A percentile compares a stretch with the other conserved stretches of the same genome.
phyloP scores from a whole-genome alignment of 2,329 filamentous ascomycete species.

The Fusarium ambrosium region DNA sequence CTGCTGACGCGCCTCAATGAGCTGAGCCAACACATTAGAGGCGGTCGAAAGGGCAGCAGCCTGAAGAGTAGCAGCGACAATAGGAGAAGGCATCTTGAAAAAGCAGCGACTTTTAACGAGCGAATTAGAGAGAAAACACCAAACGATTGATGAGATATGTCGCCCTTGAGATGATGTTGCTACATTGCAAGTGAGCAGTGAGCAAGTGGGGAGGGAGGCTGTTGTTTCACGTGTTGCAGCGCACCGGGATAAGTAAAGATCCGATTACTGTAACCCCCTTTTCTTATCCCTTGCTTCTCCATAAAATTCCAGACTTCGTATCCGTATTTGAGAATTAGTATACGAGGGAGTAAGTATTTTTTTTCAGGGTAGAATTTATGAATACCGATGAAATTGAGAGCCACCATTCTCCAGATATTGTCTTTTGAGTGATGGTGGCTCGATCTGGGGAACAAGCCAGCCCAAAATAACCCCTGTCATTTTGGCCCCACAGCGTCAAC shows the following conservation, averaged over 20 bases:
- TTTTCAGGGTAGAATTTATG: not conserved
- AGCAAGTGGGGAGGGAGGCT: not conserved
- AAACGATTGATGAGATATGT: not conserved
- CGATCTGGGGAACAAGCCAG: not conserved
- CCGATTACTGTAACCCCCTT: slow-evolving; percentile 9
- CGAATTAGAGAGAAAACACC: not conserved
- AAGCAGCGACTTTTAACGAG: slow-evolving; percentile 6
- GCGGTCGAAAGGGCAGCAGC: slow-evolving; percentile 64
- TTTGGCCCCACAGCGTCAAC: not conserved
- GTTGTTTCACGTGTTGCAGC: slow-evolving; percentile 7
- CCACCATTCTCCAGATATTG: not conserved
- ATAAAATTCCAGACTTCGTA: not conserved
- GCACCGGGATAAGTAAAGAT: slow-evolving; percentile 22
- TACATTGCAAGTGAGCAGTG: not conserved
- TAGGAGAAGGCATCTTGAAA: slow-evolving; percentile 61
- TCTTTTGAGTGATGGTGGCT: not conserved
- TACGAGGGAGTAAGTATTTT: not conserved
- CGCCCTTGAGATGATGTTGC: not conserved
- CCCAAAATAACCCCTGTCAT: not conserved
- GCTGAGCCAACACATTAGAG: slow-evolving; percentile 69
- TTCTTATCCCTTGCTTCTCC: slow-evolving; percentile 3
- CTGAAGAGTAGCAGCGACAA: slow-evolving; percentile 67
- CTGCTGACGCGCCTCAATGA: slow-evolving; percentile 63
- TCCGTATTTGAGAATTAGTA: not conserved
- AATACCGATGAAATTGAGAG: not conserved